A percentile compares a stretch with the other conserved stretches of the same genome.
These are phyloP conservation scores for Withania somnifera DNA, from an alignment of 305 asterid genomes.

Conservation along the genomic window DNA sequence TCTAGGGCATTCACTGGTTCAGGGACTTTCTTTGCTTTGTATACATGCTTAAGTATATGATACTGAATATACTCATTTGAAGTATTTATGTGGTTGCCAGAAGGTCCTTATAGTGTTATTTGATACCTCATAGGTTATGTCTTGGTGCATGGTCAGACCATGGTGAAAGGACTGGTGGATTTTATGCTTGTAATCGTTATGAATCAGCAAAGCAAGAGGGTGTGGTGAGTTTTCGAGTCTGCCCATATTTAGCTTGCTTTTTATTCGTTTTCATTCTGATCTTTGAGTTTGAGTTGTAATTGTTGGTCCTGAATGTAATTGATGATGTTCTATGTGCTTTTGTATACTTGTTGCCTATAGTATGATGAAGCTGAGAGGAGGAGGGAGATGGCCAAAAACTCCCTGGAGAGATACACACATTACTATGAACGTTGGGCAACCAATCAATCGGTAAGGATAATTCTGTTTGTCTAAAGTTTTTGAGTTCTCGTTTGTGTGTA, in stretches of 20 bases:
- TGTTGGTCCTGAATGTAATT: not conserved
- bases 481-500: not conserved
- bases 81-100: not conserved
- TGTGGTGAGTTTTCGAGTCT: slow-evolving; percentile 36
- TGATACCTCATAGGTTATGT: slow-evolving; percentile 51
- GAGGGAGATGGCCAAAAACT: slow-evolving; percentile 93
- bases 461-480: not conserved
- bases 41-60: not conserved
- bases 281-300: not conserved
- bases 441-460: slow-evolving; percentile 67
- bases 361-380: slow-evolving; percentile 85
- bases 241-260: not conserved
- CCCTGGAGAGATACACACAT: slow-evolving; percentile 90
- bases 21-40: not conserved
- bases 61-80: not conserved
- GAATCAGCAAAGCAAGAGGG: slow-evolving; percentile 96
- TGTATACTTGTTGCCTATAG: slow-evolving; percentile 25
- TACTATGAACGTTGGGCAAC: slow-evolving; percentile 98
- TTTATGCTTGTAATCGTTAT: slow-evolving; percentile 89
- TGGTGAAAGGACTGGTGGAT: slow-evolving; percentile 95
- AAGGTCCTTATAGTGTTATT: not conserved
- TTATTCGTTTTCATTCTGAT: not conserved
- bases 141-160: slow-evolving; percentile 92
- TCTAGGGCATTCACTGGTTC: not conserved
- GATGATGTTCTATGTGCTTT: not conserved